Evolutionary conservation across 2,329 filamentous ascomycete genomes (phyloP).

Genomic region (Arachnopeziza araneosa): DNA sequence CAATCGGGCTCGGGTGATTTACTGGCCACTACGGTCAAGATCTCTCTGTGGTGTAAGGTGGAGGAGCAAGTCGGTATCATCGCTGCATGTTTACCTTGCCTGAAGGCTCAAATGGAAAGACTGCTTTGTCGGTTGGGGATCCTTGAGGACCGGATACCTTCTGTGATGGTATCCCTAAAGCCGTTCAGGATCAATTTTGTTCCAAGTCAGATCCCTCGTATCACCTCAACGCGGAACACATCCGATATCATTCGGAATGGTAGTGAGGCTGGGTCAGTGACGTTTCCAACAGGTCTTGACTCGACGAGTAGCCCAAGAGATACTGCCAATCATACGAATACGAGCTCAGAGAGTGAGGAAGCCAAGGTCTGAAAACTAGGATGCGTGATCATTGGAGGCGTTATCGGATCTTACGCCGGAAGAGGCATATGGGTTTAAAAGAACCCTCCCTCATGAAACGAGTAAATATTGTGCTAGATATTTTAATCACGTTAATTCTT

Average conservation of each 20-base stretch:
- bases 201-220: not conserved
- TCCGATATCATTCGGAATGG: not conserved
- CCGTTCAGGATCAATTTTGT: not conserved
- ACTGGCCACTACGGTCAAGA: not conserved
- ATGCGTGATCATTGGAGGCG: not conserved
- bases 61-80: slow-evolving; percentile 4
- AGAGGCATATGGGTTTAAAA: too few species aligned
- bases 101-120: slow-evolving; percentile 1
- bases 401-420: not conserved
- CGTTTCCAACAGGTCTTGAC: not conserved
- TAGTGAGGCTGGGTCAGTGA: not conserved
- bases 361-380: not conserved
- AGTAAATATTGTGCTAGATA: too few species aligned
- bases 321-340: not conserved
- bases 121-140: not conserved
- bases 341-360: not conserved
- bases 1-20: not conserved
- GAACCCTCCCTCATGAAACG: too few species aligned
- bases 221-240: not conserved
- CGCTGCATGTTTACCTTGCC: slow-evolving; percentile 1
- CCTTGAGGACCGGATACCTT: not conserved
- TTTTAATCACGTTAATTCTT: too few species aligned
- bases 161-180: not conserved
- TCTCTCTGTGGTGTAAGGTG: not conserved
- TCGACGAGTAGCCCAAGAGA: not conserved